Conservation (phyloP, 2,329 filamentous ascomycete species). For the Cercospora janseana region DNA sequence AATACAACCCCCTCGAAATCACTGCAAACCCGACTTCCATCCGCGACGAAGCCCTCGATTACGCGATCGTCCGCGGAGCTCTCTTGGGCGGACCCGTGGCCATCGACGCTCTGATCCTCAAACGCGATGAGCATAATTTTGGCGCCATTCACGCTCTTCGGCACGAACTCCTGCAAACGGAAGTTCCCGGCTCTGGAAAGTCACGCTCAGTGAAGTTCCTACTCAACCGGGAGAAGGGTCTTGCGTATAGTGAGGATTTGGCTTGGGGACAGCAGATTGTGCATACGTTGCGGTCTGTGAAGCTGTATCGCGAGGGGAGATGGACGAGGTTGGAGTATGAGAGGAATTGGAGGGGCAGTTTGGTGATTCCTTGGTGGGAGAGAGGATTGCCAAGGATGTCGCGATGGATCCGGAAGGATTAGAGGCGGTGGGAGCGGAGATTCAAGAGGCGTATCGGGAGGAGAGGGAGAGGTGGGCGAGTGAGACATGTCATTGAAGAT, state of each 20-base stretch:
- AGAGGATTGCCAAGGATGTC: not conserved
- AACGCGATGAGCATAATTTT: slow-evolving; percentile 13
- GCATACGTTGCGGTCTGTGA: slow-evolving; percentile 11
- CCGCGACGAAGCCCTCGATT: slow-evolving; percentile 15
- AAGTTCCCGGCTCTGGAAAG: slow-evolving; percentile 9
- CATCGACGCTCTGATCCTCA: slow-evolving; percentile 16
- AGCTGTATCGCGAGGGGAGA: not conserved
- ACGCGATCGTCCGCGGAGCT: slow-evolving; percentile 14
- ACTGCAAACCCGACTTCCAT: slow-evolving; percentile 9
- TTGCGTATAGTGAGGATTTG: slow-evolving; percentile 18
- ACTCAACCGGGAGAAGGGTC: slow-evolving; percentile 4
- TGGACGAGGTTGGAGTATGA: slow-evolving; percentile 20
- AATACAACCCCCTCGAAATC: not conserved
- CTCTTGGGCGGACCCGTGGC: slow-evolving; percentile 6
- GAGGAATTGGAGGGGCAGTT: slow-evolving; percentile 20
- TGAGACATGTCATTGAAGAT: slow-evolving; percentile 9
- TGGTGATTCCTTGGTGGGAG: slow-evolving; percentile 8
- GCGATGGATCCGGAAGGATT: not conserved
- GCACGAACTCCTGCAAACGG: slow-evolving; percentile 11
- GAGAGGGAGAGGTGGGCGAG: slow-evolving; percentile 42
- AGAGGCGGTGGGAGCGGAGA: slow-evolving; percentile 2
- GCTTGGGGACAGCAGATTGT: slow-evolving; percentile 10
- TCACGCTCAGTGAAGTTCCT: slow-evolving; percentile 3
- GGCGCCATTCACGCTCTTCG: slow-evolving; percentile 13
- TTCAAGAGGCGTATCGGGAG: slow-evolving; percentile 16